Evolutionary conservation across 2,329 filamentous ascomycete genomes (phyloP), one percentile per base, ranked within the genome.

Genomic region (Mycosphaerelloides madeirae): DNA sequence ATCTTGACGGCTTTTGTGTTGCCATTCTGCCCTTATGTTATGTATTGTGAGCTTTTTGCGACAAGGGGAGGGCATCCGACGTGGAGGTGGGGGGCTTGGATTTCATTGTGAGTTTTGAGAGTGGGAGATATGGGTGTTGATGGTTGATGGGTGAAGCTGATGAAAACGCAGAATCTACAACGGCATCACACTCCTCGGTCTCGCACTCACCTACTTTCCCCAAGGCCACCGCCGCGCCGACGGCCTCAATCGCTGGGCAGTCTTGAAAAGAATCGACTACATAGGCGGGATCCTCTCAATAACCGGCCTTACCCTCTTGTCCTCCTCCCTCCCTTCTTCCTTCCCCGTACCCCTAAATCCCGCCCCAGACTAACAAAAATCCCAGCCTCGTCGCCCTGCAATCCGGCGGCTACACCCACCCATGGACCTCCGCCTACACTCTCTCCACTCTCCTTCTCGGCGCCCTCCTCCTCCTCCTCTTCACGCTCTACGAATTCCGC

Each of bases 21-120:
- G 2, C 80, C 79, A 0, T 83, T 83, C 59, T 74, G 73, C 43
- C 79, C 81, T 0, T 77, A 78, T 1, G 79, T 81, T 0, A 64
- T 84, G 32, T 83, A 74, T 65, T 76, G 69, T 29, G 78, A 84
- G 58, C 68, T 81, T 62, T 76, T 78, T 25, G 65, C 74, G 13
- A 54, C 62, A 25, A 52, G 66, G 13, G 25, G 41, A 7, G n/a
- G n/a, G n/a, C 29, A 48, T 22, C 65, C 69, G 16, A 67, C 61
- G 31, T 81, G 78, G 77, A 67, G 79, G 43, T 79, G 73, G 51
- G 70, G 65, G 3, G 56, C 60, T 1, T 69, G 65, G 65, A 57
- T 58, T 31, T 52, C 44, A 2, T 41, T 57, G 31, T 33, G n/a
- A 33, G 28, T n/a, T 9, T 29, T 8, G 28, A n/a, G n/a, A n/a